Evolutionary conservation across 805 yeast genomes (phyloP), one percentile per base, ranked within the genome.

Genomic region (Saturnispora mendoncae): DNA sequence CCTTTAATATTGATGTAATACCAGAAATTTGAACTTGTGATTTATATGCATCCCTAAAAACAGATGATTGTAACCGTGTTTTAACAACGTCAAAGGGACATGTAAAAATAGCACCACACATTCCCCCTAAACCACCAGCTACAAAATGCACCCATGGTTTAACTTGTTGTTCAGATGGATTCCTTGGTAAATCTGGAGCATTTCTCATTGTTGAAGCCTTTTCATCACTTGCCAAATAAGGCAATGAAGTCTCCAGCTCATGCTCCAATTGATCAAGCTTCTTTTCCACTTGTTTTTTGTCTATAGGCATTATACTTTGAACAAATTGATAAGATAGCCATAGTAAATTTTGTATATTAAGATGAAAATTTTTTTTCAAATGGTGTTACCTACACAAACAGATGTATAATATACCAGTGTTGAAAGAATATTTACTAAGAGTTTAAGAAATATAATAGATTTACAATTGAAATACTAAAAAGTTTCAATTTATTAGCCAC

Each of bases 61-160:
- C 84, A 55, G 87, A 95, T 46, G 95, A 82, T 60, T 92, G 99
- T 42, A 92, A 65, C 54, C 99, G 72, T 0, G 99, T 92, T 57
- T 92, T 92, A 28, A 92, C 96, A 38, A 92, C 94, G 61, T 88
- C 99, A 47, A 92, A 75, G 1, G 99, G 99, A 52, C 95, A 81
- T 0, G 99, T 92, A 41, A 78, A 79, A 3, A 90, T 65, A 2
- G 98, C 95, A 20, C 99, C 99, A 24, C 90, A 84, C 97, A 92
- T 92, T 13, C 98, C 99, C 26, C 97, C 99, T 20, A 84, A 59
- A 12, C 95, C 94, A 38, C 92, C 94, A 10, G 94, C 88, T n/a
- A 84, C 84, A 56, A 84, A 84, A 62, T 83, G 90, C 5, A 82
- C 86, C 90, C 78, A 73, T 27, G 79, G 78, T 44, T 61, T 60